Evolutionary conservation across 2,329 filamentous ascomycete species (phyloP).

Genomic region (Claviceps monticola): DNA sequence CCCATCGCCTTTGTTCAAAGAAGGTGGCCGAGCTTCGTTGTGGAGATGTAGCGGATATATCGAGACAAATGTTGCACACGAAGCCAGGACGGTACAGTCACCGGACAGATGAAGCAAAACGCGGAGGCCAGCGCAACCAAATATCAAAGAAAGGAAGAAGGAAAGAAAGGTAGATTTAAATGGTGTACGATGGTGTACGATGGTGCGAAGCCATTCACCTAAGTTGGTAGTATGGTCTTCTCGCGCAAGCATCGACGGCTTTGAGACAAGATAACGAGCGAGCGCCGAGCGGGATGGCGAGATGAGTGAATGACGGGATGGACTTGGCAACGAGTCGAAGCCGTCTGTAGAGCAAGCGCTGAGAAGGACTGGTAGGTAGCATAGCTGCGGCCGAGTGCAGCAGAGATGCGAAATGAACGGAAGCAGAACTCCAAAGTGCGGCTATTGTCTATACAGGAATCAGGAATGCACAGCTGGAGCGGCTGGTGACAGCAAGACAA

Average conservation of each 20-base stretch:
- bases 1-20: neutral
- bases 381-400: constrained; percentile 1
- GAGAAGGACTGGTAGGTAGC: neutral
- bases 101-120: neutral
- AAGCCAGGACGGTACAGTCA: neutral
- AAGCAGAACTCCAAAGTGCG: neutral
- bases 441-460: no score
- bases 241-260: neutral
- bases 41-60: neutral
- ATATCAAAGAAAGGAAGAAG: neutral
- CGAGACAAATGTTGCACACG: neutral
- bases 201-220: neutral
- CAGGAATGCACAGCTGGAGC: no score
- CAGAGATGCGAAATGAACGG: neutral
- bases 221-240: neutral
- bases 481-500: no score
- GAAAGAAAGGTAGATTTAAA: neutral
- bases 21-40: neutral
- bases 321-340: constrained; percentile 1
- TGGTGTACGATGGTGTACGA: neutral
- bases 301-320: neutral
- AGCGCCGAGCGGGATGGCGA: neutral
- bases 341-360: neutral
- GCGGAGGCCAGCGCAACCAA: neutral
- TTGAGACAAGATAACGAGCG: neutral